Evolutionary conservation across 768 basidiomycete genomes (phyloP).

Genomic region (Lentinus tigrinus): DNA sequence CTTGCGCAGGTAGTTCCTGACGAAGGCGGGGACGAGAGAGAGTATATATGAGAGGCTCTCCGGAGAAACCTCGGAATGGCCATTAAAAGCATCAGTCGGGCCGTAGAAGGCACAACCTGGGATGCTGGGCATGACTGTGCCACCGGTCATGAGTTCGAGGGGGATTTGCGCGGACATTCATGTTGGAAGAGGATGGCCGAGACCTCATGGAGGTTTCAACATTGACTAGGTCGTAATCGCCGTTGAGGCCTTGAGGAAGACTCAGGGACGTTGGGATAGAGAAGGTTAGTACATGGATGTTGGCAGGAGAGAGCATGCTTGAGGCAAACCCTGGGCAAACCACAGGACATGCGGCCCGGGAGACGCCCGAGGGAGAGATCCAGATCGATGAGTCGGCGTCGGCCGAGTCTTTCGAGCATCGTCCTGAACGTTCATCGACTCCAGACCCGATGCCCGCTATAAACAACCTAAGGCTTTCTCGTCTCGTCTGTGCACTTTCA

Average conservation of each 20-base stretch:
- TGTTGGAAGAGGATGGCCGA: no score
- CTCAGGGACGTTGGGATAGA: no score
- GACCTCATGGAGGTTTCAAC: no score
- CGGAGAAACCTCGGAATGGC: conserved; percentile 15
- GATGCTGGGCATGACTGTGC: conserved; percentile 1
- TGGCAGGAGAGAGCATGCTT: not conserved
- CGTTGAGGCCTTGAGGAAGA: no score
- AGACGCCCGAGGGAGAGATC: not conserved
- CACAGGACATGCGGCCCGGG: not conserved
- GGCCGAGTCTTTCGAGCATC: conserved; percentile 13
- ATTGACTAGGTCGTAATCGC: no score
- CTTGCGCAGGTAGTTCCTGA: not conserved
- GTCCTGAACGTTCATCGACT: conserved; percentile 14
- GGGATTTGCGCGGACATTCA: no score
- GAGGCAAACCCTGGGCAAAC: not conserved
- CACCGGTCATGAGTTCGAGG: not conserved
- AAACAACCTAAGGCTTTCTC: no score
- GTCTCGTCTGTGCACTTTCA: not conserved
- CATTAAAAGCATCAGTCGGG: not conserved
- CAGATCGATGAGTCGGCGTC: not conserved
- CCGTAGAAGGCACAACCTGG: not conserved
- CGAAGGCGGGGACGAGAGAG: not conserved
- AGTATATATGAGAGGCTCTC: not conserved
- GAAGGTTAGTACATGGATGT: no score
- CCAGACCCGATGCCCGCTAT: not conserved